Base-by-base conservation (phyloP, 306 rosid genomes). In the Rosa persica region DNA sequence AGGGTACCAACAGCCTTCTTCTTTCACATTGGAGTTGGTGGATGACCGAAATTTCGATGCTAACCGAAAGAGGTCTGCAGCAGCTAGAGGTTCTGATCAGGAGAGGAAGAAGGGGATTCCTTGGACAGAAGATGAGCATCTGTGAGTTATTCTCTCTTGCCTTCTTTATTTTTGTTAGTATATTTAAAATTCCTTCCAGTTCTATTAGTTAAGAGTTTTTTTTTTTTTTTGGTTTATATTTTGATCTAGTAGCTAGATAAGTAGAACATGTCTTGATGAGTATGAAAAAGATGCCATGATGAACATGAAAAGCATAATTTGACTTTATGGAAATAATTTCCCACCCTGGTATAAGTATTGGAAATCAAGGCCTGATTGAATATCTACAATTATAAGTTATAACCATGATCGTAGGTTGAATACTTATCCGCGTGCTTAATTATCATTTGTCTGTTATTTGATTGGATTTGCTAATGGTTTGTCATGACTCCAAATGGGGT, bases 91-190 rank as follows among this genome's bases (percentile, higher is more conserved):
- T 40, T 72, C 92, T 70, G 97, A 94, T 75, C 97, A 90, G 71
- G 98, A 94, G 69, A 92, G 97, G 87, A 92, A 90, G 81, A 88
- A 81, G 75, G 91, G 91, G 47, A 80, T 88, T 65, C 91, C 91
- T 8, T 88, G 91, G 91, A 94, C 98, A 36, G 90, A 87, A 82
- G 98, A 94, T 12, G 98, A 94, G 78, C 98, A 94, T 85, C 89
- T 87, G 98, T 89, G 47, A 85, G 71, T 67, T 39, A 27, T 61
- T 62, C 40, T 38, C 12, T 17, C 73, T 77, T 85, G 74, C 42
- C 57, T 79, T 22, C 3, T 5, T 74, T 58, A 4, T 20, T 38
- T 20, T 57, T 42, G 13, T 42, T 38, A 17, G 23, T 19, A 7
- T 58, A 5, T 40, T 7, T 42, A 5, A 4, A 42, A 42, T 25